These are phyloP conservation scores for Geranomyces michiganensis DNA, from an alignment of 192 early-diverging fungal genomes.

Conservation along the genomic window DNA sequence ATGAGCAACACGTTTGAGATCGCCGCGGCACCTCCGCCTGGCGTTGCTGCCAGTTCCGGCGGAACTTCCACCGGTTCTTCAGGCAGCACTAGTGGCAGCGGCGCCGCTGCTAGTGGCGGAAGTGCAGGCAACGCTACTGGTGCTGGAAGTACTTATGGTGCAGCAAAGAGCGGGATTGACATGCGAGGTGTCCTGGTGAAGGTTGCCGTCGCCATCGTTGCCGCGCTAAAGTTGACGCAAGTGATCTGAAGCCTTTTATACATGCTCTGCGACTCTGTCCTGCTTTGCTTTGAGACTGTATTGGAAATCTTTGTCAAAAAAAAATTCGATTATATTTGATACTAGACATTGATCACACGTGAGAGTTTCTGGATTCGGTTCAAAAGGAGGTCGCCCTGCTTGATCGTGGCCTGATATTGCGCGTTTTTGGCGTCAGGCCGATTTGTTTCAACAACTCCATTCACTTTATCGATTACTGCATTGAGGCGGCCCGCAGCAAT, in stretches of 20 bases:
- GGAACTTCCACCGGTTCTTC: neutral
- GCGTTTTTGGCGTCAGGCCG: conserved; percentile 98
- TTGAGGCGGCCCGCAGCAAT: conserved; percentile 95
- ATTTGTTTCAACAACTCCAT: conserved; percentile 96
- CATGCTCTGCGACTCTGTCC: too few species aligned
- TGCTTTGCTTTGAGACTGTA: too few species aligned
- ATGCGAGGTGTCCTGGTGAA: neutral
- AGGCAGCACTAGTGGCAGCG: neutral
- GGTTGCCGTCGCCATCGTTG: neutral
- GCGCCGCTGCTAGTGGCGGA: neutral
- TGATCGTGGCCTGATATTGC: conserved; percentile 95
- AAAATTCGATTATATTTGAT: too few species aligned
- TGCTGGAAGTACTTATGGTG: neutral
- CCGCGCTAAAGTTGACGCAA: neutral
- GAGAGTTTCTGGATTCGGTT: conserved; percentile 96
- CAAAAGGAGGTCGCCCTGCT: conserved; percentile 93
- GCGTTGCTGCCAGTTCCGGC: neutral
- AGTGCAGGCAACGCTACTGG: neutral
- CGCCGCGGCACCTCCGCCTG: neutral
- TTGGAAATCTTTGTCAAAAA: too few species aligned
- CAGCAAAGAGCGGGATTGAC: neutral
- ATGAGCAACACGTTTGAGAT: conserved; percentile 5
- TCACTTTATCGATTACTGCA: conserved; percentile 99
- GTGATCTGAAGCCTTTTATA: too few species aligned
- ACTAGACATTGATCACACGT: conserved; percentile 60